phyloP scores from a whole-genome alignment of 106 monocot genomes.

The Dendrobium nobile region DNA sequence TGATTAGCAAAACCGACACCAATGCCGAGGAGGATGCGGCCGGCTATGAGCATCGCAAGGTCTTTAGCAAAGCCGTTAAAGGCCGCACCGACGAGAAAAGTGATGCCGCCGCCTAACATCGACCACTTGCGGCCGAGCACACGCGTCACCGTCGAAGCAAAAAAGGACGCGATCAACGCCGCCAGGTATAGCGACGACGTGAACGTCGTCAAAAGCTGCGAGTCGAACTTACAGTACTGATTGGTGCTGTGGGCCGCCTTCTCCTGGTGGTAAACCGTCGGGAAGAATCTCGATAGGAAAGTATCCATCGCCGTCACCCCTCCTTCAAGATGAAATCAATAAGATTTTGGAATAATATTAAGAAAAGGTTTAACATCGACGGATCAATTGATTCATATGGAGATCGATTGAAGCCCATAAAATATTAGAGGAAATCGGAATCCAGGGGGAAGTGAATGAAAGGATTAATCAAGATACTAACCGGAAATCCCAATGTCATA shows the following conservation, averaged over 20 bases:
- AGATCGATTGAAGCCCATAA: too few species aligned
- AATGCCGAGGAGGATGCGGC: slow-evolving; percentile 79
- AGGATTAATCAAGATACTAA: slow-evolving; percentile 5
- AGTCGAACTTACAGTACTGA: slow-evolving; percentile 66
- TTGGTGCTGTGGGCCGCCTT: slow-evolving; percentile 16
- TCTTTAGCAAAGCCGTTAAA: slow-evolving; percentile 25
- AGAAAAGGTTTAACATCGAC: too few species aligned
- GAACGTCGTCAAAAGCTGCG: slow-evolving; percentile 25
- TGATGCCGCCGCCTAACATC: slow-evolving; percentile 60
- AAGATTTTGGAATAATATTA: too few species aligned
- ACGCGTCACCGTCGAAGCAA: slow-evolving; percentile 29
- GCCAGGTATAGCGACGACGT: slow-evolving; percentile 22
- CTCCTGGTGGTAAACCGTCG: slow-evolving; percentile 23
- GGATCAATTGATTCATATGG: too few species aligned
- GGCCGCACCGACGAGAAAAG: slow-evolving; percentile 15
- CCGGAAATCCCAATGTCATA: slow-evolving; percentile 8
- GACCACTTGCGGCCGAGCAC: slow-evolving; percentile 20
- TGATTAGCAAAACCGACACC: slow-evolving; percentile 85
- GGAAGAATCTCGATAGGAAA: slow-evolving; percentile 38
- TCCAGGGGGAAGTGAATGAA: neutral
- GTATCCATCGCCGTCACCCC: slow-evolving; percentile 41
- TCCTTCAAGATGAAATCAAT: neutral
- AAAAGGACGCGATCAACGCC: slow-evolving; percentile 33
- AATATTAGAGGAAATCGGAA: neutral
- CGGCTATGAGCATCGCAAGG: slow-evolving; percentile 70